Evolutionary conservation across 2,329 filamentous ascomycete species (phyloP).

Genomic region (Trichoderma brevicompactum): DNA sequence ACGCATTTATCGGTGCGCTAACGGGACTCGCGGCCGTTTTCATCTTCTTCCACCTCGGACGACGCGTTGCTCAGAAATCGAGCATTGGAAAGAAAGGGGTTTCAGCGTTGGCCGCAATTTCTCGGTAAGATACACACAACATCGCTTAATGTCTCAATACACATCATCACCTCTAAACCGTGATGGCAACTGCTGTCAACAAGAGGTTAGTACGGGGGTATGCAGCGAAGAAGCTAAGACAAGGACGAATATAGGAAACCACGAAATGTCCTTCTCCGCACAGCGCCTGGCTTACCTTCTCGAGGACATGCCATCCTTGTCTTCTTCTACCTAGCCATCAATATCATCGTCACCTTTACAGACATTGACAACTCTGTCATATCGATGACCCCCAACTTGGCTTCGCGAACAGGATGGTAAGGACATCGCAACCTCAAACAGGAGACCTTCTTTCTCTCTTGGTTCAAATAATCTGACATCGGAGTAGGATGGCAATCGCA

Average conservation of each 20-base stretch:
- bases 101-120: conserved; percentile 8
- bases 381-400: conserved; percentile 42
- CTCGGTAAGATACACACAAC: conserved; percentile 21
- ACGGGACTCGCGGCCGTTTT: conserved; percentile 25
- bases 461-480: not conserved
- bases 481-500: conserved; percentile 44
- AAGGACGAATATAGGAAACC: conserved; percentile 33
- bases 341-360: conserved; percentile 42
- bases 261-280: conserved; percentile 38
- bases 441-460: not conserved
- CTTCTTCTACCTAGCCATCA: conserved; percentile 41
- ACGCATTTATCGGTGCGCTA: conserved; percentile 23
- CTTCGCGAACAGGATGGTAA: conserved; percentile 47
- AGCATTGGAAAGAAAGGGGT: conserved; percentile 1
- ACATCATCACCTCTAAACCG: not conserved
- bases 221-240: conserved; percentile 6
- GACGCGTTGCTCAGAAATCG: conserved; percentile 16
- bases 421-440: conserved; percentile 22
- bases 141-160: not conserved
- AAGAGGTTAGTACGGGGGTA: not conserved
- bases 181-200: not conserved
- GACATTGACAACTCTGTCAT: conserved; percentile 42
- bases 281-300: conserved; percentile 38
- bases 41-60: conserved; percentile 27
- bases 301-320: conserved; percentile 41